Evolutionary conservation across 352 stramenopile species (phyloP), one percentile per base, ranked within the genome.

Genomic region (Pythium aphanidermatum): DNA sequence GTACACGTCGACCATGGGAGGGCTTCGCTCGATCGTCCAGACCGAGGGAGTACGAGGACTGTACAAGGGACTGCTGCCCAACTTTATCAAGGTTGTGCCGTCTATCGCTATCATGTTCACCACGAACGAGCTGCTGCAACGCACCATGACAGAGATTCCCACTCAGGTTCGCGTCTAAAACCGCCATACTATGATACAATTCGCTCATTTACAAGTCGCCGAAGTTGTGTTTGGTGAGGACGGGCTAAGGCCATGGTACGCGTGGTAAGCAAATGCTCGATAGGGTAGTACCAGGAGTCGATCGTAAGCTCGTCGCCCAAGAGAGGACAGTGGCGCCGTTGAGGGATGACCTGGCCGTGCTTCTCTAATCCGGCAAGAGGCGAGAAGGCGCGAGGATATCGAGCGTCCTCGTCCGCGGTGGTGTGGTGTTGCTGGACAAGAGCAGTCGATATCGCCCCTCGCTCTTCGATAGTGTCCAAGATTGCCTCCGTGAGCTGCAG

Each of bases 81-180:
- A 89, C 46, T 77, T 86, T 46, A 68, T 88, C 31, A 87, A 86
- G 51, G 70, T 92, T 37, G 70, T 86, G 48, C 80, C 76, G 43
- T 87, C 74, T 23, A 79, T 86, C 25, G 80, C 80, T 32, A 86
- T 89, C 58, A 85, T 85, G 70, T 87, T 89, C 53, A 85, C 77
- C 31, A 79, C 73, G 28, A 90, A 87, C 49, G 73, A 90, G 52
- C 39, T 83, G 48, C 72, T 90, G 36, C 71, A 86, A 50, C 71
- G 74, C 19, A 40, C 38, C 8, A 26, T 41, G n/a, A 8, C 30
- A 25, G 38, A 33, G 34, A 17, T 41, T 21, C 37, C 23, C 6
- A 5, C 5, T 13, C 5, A 21, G 16, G 31, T 11, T 7, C 31
- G 16, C 20, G 31, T 14, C 29, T 10, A 33, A 14, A 33, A 33